These are phyloP conservation scores for Endocladia muricata DNA, from an alignment of 31 red algal genomes.

Conservation along the genomic window DNA sequence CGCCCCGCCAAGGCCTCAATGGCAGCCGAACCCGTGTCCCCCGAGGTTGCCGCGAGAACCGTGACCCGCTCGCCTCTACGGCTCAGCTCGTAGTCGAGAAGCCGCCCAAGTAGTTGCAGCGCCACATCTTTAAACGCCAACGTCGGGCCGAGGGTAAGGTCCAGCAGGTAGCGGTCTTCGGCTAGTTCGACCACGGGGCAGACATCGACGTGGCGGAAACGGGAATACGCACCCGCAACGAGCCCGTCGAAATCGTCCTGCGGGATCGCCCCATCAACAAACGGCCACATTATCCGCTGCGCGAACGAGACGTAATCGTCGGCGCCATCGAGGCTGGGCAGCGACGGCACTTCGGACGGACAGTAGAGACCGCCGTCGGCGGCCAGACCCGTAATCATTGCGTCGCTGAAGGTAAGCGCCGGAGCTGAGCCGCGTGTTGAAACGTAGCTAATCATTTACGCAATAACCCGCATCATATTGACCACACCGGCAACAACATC, in stretches of 20 bases:
- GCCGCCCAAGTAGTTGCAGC: not conserved
- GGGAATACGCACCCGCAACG: no score
- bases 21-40: not conserved
- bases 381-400: not conserved
- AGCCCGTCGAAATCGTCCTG: no score
- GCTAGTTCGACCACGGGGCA: not conserved
- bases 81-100: not conserved
- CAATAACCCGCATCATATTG: not conserved
- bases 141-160: not conserved
- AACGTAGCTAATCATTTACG: no score
- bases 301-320: not conserved
- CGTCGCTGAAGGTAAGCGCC: not conserved
- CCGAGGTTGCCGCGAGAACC: not conserved
- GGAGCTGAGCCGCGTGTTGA: not conserved
- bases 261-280: no score
- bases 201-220: no score
- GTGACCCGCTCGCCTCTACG: not conserved
- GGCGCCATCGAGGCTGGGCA: not conserved
- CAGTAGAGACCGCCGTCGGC: not conserved
- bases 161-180: not conserved
- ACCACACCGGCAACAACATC: not conserved
- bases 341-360: not conserved
- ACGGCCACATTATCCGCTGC: no score
- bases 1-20: not conserved
- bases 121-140: not conserved